Conservation (phyloP, 768 basidiomycete genomes). For the Auriculariales sp. region DNA sequence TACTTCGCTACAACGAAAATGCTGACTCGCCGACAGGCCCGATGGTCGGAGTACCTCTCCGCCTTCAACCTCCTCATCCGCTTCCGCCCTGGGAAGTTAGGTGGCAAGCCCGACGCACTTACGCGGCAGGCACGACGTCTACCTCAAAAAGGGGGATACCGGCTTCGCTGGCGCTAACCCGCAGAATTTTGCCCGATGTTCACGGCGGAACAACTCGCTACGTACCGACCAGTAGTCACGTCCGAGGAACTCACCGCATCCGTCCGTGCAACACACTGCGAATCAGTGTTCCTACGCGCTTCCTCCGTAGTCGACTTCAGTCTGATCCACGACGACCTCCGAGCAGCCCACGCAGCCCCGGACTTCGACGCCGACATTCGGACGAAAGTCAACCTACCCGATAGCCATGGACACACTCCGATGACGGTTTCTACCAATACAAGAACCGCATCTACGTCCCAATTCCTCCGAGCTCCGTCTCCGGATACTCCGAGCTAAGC, state of each 20-base stretch:
- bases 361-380: too few species aligned
- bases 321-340: conserved; percentile 9
- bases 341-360: background rate
- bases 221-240: too few species aligned
- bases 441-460: conserved; percentile 20
- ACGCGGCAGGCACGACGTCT: conserved; percentile 13
- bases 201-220: conserved; percentile 11
- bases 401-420: conserved; percentile 1
- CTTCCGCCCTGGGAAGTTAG: conserved; percentile 13
- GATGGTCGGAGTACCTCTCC: conserved; percentile 23
- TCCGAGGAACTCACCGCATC: too few species aligned
- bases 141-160: conserved; percentile 12
- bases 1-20: conserved; percentile 14
- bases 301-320: conserved; percentile 10
- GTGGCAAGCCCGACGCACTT: conserved; percentile 11
- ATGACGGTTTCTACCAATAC: conserved; percentile 12
- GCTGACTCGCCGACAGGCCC: conserved; percentile 16
- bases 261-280: conserved; percentile 9
- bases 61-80: conserved; percentile 21
- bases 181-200: conserved; percentile 13
- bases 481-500: conserved; percentile 18
- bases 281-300: conserved; percentile 9
- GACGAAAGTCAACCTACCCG: too few species aligned
- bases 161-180: conserved; percentile 13
- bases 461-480: conserved; percentile 11